A percentile compares a stretch with the other conserved stretches of the same genome.
Evolutionary conservation across 1,139 yeast species (phyloP).

Genomic region (Geotrichum fermentans): DNA sequence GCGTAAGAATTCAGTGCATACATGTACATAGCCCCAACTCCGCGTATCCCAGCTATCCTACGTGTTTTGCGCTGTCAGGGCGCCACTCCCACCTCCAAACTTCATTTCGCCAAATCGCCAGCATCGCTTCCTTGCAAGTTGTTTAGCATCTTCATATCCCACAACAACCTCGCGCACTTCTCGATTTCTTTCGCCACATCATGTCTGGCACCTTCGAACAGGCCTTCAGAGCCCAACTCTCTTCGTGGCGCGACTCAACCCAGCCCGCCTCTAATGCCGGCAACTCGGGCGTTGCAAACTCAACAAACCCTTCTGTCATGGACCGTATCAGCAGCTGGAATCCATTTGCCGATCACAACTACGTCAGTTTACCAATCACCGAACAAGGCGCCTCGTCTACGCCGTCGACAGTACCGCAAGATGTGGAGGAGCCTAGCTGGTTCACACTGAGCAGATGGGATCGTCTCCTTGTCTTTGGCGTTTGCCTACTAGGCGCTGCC

Average conservation of each 20-base stretch:
- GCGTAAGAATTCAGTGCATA: too few relatives aligned
- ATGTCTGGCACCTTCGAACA: conserved; percentile 29
- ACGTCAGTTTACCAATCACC: conserved; percentile 50
- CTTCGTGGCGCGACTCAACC: conserved; percentile 35
- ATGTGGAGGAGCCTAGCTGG: conserved; percentile 53
- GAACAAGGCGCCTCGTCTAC: conserved; percentile 46
- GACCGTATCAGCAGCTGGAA: conserved; percentile 40
- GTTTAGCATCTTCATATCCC: not conserved
- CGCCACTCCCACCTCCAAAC: too few relatives aligned
- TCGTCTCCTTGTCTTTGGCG: conserved; percentile 68
- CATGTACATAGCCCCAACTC: too few relatives aligned
- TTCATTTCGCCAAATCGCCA: not conserved
- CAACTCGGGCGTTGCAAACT: conserved; percentile 29
- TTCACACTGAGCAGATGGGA: conserved; percentile 69
- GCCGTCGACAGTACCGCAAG: conserved; percentile 21
- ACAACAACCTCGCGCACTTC: too few relatives aligned
- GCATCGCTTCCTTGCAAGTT: not conserved
- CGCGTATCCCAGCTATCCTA: too few relatives aligned
- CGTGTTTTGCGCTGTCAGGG: too few relatives aligned
- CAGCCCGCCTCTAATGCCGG: conserved; percentile 28
- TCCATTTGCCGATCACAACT: conserved; percentile 43
- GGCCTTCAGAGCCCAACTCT: conserved; percentile 39
- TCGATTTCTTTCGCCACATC: not conserved
- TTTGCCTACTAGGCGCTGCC: conserved; percentile 69
- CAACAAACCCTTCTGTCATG: conserved; percentile 30